Base-by-base conservation (phyloP, 345 rosid genomes). In the Hypericum androsaemum region DNA sequence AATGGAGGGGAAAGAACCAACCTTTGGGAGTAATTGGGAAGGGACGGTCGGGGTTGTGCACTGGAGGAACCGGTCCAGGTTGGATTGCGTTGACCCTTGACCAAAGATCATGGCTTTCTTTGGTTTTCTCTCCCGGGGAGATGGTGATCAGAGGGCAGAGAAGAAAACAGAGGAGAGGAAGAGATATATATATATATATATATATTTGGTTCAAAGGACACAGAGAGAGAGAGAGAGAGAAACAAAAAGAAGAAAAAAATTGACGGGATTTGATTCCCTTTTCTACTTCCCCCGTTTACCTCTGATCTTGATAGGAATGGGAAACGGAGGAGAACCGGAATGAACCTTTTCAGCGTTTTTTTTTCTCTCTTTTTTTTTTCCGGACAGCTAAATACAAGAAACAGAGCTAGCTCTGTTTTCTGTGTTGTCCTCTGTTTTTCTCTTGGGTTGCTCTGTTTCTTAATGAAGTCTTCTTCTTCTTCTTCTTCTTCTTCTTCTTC, bases 1-100 rank as follows among this genome's bases (percentile, higher is more conserved):
- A 16, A 37, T 14, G 12, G 28, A 15, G 6, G 7, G 32, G n/a
- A 43, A 53, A 62, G 7, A 39, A 36, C 78, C 54, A 57, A 79
- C 99, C 97, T 88, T 77, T 39, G 95, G 81, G 16, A 88, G 89
- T 67, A 70, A 77, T 56, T 88, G 97, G 40, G 97, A 82, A n/a
- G 71, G 77, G 54, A 77, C 83, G 9, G 71, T 32, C 5, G 99
- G 99, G 10, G 97, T 83, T 35, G 88, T 89, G 73, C 80, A 77
- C 65, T 73, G 78, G 46, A 86, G 89, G 76, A 88, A 86, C 55
- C 87, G 67, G 39, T 79, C 89, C 10, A 94, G 96, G 75, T 88
- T 94, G 6, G 96, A 88, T 72, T 63, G 79, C n/a, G 52, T 56
- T 70, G 80, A 78, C 74, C 88, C 84, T 48, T 62, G 80, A 43